These are phyloP conservation scores for Myxozyma sirexii DNA, from an alignment of 805 yeast species.

Conservation along the genomic window DNA sequence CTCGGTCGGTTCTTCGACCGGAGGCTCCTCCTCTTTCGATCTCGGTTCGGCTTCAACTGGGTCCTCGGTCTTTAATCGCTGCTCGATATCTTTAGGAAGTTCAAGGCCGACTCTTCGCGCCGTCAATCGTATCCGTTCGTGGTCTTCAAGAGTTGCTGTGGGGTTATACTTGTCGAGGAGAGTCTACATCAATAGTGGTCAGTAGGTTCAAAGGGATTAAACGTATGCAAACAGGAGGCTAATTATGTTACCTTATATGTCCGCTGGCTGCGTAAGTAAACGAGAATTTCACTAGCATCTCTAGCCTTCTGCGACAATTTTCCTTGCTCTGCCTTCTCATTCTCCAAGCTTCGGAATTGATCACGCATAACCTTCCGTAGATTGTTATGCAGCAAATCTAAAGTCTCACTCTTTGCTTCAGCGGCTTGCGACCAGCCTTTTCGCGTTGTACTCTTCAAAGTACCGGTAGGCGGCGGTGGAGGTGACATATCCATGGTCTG, in stretches of 20 bases:
- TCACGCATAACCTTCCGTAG: conserved; percentile 8
- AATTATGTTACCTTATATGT: conserved; percentile 67
- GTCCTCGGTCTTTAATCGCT: conserved; percentile 22
- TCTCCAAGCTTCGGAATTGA: conserved; percentile 6
- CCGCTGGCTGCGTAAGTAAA: conserved; percentile 71
- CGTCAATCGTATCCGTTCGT: conserved; percentile 74
- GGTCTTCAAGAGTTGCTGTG: conserved; percentile 73
- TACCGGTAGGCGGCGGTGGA: conserved; percentile 25
- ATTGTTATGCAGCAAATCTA: conserved; percentile 15
- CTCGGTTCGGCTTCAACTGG: conserved; percentile 7
- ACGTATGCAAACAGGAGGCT: no score
- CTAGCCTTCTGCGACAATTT: conserved; percentile 5
- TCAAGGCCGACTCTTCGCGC: conserved; percentile 89
- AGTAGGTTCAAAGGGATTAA: no score
- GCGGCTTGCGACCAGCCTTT: conserved; percentile 16
- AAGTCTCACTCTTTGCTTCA: conserved; percentile 1
- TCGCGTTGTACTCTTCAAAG: not conserved
- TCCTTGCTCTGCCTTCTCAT: conserved; percentile 1
- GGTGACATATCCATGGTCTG: conserved; percentile 30
- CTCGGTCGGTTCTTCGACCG: not conserved
- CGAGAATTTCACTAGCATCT: conserved; percentile 56
- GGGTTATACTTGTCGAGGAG: conserved; percentile 85
- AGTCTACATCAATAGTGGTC: conserved; percentile 12
- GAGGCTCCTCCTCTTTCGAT: not conserved
- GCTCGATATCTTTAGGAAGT: conserved; percentile 49